Percentiles rank a stretch among this genome's conserved stretches.
Evolutionary conservation across 2,329 filamentous ascomycete species (phyloP).

Genomic region (Alternaria arborescens): DNA sequence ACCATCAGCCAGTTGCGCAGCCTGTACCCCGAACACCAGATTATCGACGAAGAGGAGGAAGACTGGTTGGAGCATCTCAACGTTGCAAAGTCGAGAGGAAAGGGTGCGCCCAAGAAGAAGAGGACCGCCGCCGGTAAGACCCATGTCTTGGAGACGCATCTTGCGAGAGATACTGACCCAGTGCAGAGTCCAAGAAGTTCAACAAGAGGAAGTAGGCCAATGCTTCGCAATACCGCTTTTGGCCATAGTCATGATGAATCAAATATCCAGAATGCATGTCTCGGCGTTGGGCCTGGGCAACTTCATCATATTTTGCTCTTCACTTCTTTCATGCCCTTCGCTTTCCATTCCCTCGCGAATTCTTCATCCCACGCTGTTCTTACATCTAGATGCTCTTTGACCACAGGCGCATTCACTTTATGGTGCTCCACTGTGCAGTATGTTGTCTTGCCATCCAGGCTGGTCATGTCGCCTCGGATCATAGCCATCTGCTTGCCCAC

Average conservation of each 20-base stretch:
- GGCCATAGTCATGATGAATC: background rate
- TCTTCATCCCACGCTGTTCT: conserved; percentile 57
- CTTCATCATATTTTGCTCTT: conserved; percentile 32
- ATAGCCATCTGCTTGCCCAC: conserved; percentile 62
- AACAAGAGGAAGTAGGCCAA: conserved; percentile 54
- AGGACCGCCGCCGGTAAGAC: conserved; percentile 62
- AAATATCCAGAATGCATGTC: conserved; percentile 21
- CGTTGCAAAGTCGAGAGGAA: conserved; percentile 68
- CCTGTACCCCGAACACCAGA: conserved; percentile 72
- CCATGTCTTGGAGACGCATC: background rate
- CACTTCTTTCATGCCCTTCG: conserved; percentile 9
- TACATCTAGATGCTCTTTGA: conserved; percentile 50
- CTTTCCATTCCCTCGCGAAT: conserved; percentile 47
- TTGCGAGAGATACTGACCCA: conserved; percentile 9
- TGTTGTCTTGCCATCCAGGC: conserved; percentile 57
- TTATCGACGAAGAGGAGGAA: conserved; percentile 78
- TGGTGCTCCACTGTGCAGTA: conserved; percentile 64
- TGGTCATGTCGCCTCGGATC: conserved; percentile 61
- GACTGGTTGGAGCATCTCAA: conserved; percentile 77
- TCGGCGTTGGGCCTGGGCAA: background rate
- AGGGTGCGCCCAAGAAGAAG: conserved; percentile 92
- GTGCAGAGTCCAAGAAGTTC: conserved; percentile 57
- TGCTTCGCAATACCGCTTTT: background rate
- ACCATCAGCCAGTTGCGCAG: conserved; percentile 78
- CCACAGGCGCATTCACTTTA: conserved; percentile 58